Evolutionary conservation across 805 yeast genomes (phyloP), one percentile per base, ranked within the genome.

Genomic region (Hermanozyma aechmeae): DNA sequence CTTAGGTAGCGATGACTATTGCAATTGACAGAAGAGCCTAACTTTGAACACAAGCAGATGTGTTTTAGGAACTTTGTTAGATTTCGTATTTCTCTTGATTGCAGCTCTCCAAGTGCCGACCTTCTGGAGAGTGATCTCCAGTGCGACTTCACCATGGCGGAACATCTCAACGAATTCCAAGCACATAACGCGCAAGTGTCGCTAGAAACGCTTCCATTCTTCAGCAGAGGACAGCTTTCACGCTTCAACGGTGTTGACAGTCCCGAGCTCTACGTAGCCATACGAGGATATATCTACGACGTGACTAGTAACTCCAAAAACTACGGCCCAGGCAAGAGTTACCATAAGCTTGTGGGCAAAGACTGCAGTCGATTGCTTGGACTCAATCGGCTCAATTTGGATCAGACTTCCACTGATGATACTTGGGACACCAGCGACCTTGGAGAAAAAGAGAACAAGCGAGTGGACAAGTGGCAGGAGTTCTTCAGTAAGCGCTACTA

Each of bases 331-430:
- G 87, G 86, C 0, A 71, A 73, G 35, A 75, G 78, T 14, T 85
- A 84, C 52, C 76, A 74, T 43, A 72, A 65, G 5, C 64, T 84
- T 24, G 82, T 76, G 7, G 95, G 89, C 4, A 73, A 70, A 38
- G 95, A 84, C 41, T 82, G 83, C 14, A 72, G 83, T 19, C 58
- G 92, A 33, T 79, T 89, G 2, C 58, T 84, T 30, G 95, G 82
- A 2, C 71, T 76, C 43, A 76, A 83, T 30, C 68, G 46, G 27
- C 42, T 59, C 16, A 44, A 41, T 24, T 31, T 56, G 26, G 42
- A 39, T 16, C 37, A 31, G 4, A 33, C 31, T 4, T 35, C 35
- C 12, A 43, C 30, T 5, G 25, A 26, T 20, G 30, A 33, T 12
- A 48, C 75, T 13, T 72, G 76, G 71, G 69, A 66, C 35, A 64